Percentiles rank a stretch among this genome's conserved stretches.
These are phyloP conservation scores for Pseudonectria buxi DNA, from an alignment of 2,329 filamentous ascomycete species.

Conservation along the genomic window DNA sequence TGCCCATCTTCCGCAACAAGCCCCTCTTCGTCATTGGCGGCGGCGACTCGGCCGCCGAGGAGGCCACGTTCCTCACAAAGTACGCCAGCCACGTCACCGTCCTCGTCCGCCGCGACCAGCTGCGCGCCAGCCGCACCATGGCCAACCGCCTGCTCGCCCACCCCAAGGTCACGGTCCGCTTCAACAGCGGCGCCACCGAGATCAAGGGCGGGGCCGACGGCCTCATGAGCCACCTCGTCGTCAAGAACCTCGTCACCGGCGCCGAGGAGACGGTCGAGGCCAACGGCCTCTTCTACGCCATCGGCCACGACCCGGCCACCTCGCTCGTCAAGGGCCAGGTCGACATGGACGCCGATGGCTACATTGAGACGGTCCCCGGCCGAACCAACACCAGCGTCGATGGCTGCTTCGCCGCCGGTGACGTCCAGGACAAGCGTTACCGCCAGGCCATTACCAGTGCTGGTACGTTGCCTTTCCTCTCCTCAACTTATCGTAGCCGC, in stretches of 20 bases:
- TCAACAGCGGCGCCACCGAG: slow-evolving; percentile 75
- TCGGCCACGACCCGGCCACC: slow-evolving; percentile 93
- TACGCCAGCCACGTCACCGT: slow-evolving; percentile 95
- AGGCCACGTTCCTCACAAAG: slow-evolving; percentile 95
- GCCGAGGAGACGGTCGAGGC: slow-evolving; percentile 78
- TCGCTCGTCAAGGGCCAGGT: slow-evolving; percentile 85
- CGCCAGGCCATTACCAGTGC: slow-evolving; percentile 97
- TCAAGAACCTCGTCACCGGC: slow-evolving; percentile 73
- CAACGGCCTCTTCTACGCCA: slow-evolving; percentile 93
- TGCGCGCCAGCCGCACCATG: slow-evolving; percentile 89
- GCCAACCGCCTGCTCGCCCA: slow-evolving; percentile 74
- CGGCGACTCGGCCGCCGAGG: slow-evolving; percentile 93
- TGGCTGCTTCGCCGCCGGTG: slow-evolving; percentile 92
- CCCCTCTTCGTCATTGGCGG: slow-evolving; percentile 93
- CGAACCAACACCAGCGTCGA: slow-evolving; percentile 81
- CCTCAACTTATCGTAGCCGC: too few relatives aligned
- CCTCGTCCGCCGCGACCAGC: slow-evolving; percentile 77
- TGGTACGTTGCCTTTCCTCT: slow-evolving; percentile 61
- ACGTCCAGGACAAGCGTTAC: slow-evolving; percentile 98
- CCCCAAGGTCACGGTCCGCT: slow-evolving; percentile 85
- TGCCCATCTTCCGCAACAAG: slow-evolving; percentile 97
- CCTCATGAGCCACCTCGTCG: slow-evolving; percentile 79
- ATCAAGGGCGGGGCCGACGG: slow-evolving; percentile 79
- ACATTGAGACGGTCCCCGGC: slow-evolving; percentile 82
- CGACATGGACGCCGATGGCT: slow-evolving; percentile 81